These are phyloP conservation scores for Boletus patriciae DNA, from an alignment of 768 basidiomycete genomes.

Conservation along the genomic window DNA sequence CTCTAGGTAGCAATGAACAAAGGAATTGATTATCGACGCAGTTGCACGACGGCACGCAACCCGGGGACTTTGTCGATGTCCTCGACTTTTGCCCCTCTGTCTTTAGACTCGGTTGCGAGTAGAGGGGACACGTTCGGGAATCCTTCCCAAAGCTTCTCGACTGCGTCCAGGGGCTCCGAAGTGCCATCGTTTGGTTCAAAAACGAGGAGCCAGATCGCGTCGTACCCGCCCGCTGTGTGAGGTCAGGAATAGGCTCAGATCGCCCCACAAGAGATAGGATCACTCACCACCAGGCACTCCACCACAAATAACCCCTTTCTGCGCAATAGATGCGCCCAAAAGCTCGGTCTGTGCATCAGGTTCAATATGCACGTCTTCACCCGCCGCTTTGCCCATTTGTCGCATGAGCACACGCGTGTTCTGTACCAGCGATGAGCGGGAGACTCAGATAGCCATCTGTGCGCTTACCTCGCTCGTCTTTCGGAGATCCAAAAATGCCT, in stretches of 20 bases:
- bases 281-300: slow-evolving; percentile 92
- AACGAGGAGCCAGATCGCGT: slow-evolving; percentile 93
- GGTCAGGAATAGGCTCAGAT: not conserved
- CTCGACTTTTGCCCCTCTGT: slow-evolving; percentile 66
- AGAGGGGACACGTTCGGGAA: slow-evolving; percentile 71
- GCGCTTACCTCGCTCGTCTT: slow-evolving; percentile 53
- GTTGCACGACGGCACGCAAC: slow-evolving; percentile 41
- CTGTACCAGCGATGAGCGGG: slow-evolving; percentile 39
- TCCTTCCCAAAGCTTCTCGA: slow-evolving; percentile 67
- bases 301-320: slow-evolving; percentile 87
- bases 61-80: slow-evolving; percentile 55
- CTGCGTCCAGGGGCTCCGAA: slow-evolving; percentile 53
- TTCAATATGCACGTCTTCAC: slow-evolving; percentile 77
- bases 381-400: slow-evolving; percentile 71
- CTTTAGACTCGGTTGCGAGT: slow-evolving; percentile 65
- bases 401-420: slow-evolving; percentile 78
- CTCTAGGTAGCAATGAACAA: slow-evolving; percentile 6
- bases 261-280: not conserved
- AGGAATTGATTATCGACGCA: slow-evolving; percentile 15
- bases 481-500: slow-evolving; percentile 59
- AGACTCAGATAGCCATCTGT: not conserved
- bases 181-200: slow-evolving; percentile 55
- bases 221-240: slow-evolving; percentile 86
- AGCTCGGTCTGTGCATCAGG: slow-evolving; percentile 83
- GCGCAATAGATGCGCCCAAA: slow-evolving; percentile 70